A percentile compares a stretch with the other conserved stretches of the same genome.
Evolutionary conservation across 441 rosid genomes (phyloP).

Genomic region (Gossypium lobatum): DNA sequence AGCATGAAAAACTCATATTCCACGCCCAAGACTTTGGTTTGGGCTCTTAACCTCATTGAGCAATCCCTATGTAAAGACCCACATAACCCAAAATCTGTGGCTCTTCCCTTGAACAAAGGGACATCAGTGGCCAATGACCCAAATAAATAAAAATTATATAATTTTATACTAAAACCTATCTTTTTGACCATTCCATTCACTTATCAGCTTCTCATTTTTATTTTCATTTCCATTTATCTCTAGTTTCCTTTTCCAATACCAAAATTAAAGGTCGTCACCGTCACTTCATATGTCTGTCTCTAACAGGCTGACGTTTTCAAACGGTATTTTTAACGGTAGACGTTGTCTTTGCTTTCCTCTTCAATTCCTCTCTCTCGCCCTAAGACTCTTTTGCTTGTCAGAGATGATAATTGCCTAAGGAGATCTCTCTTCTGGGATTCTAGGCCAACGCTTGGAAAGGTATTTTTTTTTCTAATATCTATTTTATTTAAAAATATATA

Average conservation of each 20-base stretch:
- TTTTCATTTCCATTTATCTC: no score
- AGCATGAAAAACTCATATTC: no score
- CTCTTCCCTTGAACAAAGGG: not conserved
- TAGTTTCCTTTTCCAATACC: not conserved
- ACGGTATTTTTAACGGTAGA: not conserved
- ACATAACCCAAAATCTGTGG: not conserved
- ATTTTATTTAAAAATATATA: not conserved
- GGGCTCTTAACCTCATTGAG: not conserved
- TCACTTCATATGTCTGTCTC: not conserved
- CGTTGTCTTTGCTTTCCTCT: not conserved
- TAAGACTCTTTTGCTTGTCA: not conserved
- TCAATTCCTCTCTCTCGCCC: not conserved
- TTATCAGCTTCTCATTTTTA: not conserved
- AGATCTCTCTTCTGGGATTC: not conserved
- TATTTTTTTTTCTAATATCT: not conserved
- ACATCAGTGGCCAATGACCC: not conserved
- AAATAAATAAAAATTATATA: not conserved
- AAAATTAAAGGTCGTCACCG: constrained; percentile 11
- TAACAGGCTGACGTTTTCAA: not conserved
- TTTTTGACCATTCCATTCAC: not conserved
- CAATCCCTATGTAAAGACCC: not conserved
- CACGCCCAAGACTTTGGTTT: not conserved
- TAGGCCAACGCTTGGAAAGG: not conserved
- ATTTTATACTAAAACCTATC: not conserved
- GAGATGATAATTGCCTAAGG: not conserved